Base-by-base conservation (phyloP, 2,329 filamentous ascomycete species). In the Aureobasidium sp. region DNA sequence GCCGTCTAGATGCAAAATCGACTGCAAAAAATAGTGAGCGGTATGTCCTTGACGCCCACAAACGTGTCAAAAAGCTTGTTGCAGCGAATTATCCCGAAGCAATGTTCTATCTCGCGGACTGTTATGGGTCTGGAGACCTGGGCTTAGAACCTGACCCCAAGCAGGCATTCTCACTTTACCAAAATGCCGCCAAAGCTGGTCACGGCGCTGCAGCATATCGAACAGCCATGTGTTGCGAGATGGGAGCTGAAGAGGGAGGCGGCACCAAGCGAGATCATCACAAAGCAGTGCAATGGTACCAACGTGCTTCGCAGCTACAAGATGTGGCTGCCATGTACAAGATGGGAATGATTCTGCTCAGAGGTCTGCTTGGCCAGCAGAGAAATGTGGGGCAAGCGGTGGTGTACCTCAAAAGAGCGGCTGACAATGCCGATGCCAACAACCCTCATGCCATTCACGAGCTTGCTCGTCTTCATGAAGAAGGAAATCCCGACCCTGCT, bases 241-340 rank as follows among this genome's bases (percentile, higher is more conserved):
- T 99, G 69, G 94, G 94, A 3, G 86, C 91, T 62, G 93, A 97
- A 71, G 92, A 96, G 69, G 93, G 92, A 34, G 94, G 94, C 58
- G 94, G 94, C 27, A 97, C 94, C 0, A 86, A 90, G 63, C 89
- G 88, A 68, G 94, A 99, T 70, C 90, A 91, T 0, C 77, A 93
- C 67, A 97, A 97, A 76, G 93, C 94, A 1, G 92, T 97, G 23
- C 93, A 97, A 74, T 99, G 94, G 94, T 99, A 99, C 75, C 91
- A 93, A 73, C 89, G 92, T 47, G 91, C 94, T 7, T 93, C 94
- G 12, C 88, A 88, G 13, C 80, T 97, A 2, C 93, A 94, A 3
- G 93, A 99, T 70, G 88, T 89, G 1, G 89, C 93, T 0, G 94
- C 92, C 34, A 96, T 97, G 91, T 99, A 97, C 79, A 99, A 99